Evolutionary conservation across 2,329 filamentous ascomycete species (phyloP).

Genomic region (Aurifilum marmelostoma): DNA sequence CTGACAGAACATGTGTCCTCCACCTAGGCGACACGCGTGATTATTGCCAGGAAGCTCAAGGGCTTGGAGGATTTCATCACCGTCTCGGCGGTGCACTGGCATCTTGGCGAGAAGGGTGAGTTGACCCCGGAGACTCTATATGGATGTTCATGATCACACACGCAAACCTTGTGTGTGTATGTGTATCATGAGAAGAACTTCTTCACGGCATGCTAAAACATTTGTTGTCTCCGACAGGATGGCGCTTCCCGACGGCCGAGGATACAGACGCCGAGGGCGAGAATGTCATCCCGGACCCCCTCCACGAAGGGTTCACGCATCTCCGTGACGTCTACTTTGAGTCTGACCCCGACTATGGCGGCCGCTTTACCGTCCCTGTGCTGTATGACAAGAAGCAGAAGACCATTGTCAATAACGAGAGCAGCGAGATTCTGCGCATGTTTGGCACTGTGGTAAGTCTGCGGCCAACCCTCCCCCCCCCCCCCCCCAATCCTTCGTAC

Average conservation of each 20-base stretch:
- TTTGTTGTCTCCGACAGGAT: conserved; percentile 54
- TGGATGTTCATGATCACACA: neutral
- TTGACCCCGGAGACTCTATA: neutral
- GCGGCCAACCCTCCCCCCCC: neutral
- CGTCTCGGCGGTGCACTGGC: conserved; percentile 88
- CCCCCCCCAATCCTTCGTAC: neutral
- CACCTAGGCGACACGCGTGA: conserved; percentile 70
- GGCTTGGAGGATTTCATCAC: conserved; percentile 84
- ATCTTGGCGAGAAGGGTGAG: conserved; percentile 66
- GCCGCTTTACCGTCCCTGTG: conserved; percentile 85
- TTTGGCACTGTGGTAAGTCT: conserved; percentile 68
- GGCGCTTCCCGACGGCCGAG: conserved; percentile 76
- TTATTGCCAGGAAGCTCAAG: conserved; percentile 89
- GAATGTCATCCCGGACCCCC: conserved; percentile 67
- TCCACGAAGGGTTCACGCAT: conserved; percentile 71
- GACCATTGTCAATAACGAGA: conserved; percentile 89
- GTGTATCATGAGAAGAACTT: too few relatives aligned
- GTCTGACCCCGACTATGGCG: conserved; percentile 70
- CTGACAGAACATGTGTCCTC: neutral
- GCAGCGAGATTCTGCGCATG: conserved; percentile 91
- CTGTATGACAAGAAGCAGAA: conserved; percentile 78
- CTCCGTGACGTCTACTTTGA: conserved; percentile 81
- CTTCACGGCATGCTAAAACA: neutral
- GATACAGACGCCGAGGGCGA: conserved; percentile 59
- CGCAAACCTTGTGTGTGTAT: too few relatives aligned